A percentile compares a stretch with the other conserved stretches of the same genome.
Evolutionary conservation across 2,329 filamentous ascomycete genomes (phyloP).

Genomic region (Nemania serpens): DNA sequence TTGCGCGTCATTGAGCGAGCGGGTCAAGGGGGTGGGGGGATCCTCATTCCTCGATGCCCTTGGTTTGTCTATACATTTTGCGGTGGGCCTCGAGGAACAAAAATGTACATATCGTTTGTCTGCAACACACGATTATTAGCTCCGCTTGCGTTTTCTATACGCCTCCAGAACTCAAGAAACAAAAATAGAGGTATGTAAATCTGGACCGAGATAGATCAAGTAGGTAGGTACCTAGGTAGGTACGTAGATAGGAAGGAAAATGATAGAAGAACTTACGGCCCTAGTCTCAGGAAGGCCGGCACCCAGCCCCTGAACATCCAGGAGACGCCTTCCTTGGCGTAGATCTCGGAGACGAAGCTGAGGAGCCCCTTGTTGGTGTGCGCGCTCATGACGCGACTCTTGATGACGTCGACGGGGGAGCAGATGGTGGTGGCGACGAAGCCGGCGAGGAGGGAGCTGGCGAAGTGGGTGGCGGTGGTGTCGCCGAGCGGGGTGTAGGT

Average conservation of each 20-base stretch:
- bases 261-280: conserved; percentile 56
- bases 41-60: conserved; percentile 45
- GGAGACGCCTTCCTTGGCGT: conserved; percentile 69
- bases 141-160: not conserved
- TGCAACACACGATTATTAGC: conserved; percentile 35
- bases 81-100: conserved; percentile 87
- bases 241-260: not conserved
- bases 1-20: no score
- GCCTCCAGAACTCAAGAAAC: no score
- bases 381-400: conserved; percentile 84
- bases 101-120: conserved; percentile 86
- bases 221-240: no score
- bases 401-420: conserved; percentile 85
- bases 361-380: conserved; percentile 57
- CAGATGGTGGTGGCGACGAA: conserved; percentile 85
- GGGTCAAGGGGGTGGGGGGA: not conserved
- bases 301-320: conserved; percentile 95
- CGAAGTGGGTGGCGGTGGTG: conserved; percentile 76
- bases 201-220: not conserved
- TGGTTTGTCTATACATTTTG: conserved; percentile 68
- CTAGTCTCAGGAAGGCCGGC: conserved; percentile 70
- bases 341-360: conserved; percentile 68
- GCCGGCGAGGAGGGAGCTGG: conserved; percentile 76
- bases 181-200: not conserved
- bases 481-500: conserved; percentile 69